Conservation (phyloP, 306 rosid species). For the Mimosa pudica region DNA sequence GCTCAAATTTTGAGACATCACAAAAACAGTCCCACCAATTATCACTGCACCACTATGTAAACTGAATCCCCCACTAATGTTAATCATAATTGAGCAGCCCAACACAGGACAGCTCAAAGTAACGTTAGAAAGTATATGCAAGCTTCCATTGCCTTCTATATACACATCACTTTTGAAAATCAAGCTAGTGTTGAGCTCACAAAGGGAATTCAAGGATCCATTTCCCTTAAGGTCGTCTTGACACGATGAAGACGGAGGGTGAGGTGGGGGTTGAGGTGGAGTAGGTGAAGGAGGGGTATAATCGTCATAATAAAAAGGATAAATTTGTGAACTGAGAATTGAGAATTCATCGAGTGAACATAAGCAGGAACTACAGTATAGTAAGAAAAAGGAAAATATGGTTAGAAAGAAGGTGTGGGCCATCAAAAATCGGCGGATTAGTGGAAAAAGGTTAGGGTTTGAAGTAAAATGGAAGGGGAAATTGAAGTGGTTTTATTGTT, state of each 20-base stretch:
- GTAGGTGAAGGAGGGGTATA: constrained; percentile 89
- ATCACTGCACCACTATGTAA: constrained; percentile 51
- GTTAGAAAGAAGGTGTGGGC: constrained; percentile 38
- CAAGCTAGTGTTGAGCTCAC: constrained; percentile 70
- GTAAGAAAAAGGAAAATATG: constrained; percentile 28
- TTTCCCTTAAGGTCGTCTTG: constrained; percentile 60
- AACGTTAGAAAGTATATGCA: constrained; percentile 60
- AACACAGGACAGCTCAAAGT: constrained; percentile 62
- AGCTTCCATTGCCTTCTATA: constrained; percentile 79
- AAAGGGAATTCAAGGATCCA: constrained; percentile 64
- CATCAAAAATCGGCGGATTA: constrained; percentile 47
- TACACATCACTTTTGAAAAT: constrained; percentile 58
- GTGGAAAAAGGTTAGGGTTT: background rate
- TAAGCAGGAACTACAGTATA: constrained; percentile 28
- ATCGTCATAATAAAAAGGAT: constrained; percentile 59
- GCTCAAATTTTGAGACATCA: constrained; percentile 34
- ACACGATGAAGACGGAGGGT: constrained; percentile 78
- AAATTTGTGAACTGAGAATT: constrained; percentile 46
- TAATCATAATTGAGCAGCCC: constrained; percentile 72
- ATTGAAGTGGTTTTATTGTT: background rate
- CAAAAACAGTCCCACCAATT: constrained; percentile 43
- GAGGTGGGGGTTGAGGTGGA: constrained; percentile 75
- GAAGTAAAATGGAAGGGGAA: background rate
- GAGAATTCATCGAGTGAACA: constrained; percentile 53
- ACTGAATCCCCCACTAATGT: constrained; percentile 60